Evolutionary conservation across 1,284 basidiomycete genomes (phyloP), one percentile per base, ranked within the genome.

Genomic region (Phellopilus nigrolimitatus): DNA sequence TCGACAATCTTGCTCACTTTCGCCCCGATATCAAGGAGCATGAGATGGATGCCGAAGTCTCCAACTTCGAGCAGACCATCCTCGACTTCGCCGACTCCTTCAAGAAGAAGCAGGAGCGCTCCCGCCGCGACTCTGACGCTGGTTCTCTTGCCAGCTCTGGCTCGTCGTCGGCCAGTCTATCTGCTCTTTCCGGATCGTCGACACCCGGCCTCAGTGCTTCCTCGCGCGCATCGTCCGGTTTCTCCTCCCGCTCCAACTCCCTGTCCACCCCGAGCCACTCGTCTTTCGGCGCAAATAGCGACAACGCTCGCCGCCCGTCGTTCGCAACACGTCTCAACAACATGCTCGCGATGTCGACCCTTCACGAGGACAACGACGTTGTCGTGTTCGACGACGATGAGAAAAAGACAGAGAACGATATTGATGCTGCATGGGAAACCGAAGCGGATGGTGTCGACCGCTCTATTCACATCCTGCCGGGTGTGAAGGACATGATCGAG

Each of bases 61-160:
- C 78, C 42, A 71, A 68, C 8, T 89, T 88, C 59, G 86, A 89
- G 62, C 73, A 79, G 60, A 77, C 74, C 54, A 88, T 88, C 56
- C 78, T 89, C 56, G 81, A 72, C 65, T 84, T 80, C 60, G 86
- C 86, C 42, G 87, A 88, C 61, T 81, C 85, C 19, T 81, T 76
- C 65, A 49, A 31, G 39, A 49, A 38, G 39, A 13, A 24, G n/a
- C 43, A 42, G 52, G 60, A 17, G 56, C 68, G 9, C 33, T 62
- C 13, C 45, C 57, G 24, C 57, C 60, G 1, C 57, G 19, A 7
- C 52, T 21, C 53, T 55, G 43, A 53, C 57, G 49, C n/a, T n/a
- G n/a, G n/a, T n/a, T n/a, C n/a, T n/a, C n/a, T n/a, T 54, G 49
- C 50, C 34, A 56, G 38, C 51, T 46, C 41, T 54, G 59, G 15